Evolutionary conservation across 441 rosid species (phyloP).

Genomic region (Gossypium schwendimanii): DNA sequence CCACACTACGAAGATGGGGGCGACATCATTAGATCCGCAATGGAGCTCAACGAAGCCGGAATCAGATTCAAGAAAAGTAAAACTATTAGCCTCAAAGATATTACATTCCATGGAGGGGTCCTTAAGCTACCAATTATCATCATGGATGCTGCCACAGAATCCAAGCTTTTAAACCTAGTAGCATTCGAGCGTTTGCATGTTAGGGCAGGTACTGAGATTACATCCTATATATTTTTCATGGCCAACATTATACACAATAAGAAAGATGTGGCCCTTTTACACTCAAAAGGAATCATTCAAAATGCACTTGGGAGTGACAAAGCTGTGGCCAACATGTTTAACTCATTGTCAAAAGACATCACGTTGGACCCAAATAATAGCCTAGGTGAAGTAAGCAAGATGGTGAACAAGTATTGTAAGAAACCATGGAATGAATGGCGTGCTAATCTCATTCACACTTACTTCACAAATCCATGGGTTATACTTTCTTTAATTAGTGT

Average conservation of each 20-base stretch:
- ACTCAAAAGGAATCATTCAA: constrained; percentile 34
- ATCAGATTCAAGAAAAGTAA: constrained; percentile 32
- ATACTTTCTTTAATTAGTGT: constrained; percentile 27
- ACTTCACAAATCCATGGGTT: constrained; percentile 41
- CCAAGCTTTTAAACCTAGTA: constrained; percentile 34
- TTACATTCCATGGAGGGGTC: constrained; percentile 29
- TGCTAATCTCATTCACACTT: constrained; percentile 32
- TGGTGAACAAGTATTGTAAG: constrained; percentile 24
- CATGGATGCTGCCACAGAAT: constrained; percentile 36
- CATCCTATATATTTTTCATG: constrained; percentile 30
- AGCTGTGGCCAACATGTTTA: constrained; percentile 40
- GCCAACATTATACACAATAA: constrained; percentile 30
- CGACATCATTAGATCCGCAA: constrained; percentile 33
- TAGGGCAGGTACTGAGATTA: constrained; percentile 37
- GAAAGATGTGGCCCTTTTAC: constrained; percentile 34
- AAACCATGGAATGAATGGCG: constrained; percentile 37
- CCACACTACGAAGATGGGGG: background rate
- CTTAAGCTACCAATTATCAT: constrained; percentile 30
- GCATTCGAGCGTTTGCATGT: constrained; percentile 42
- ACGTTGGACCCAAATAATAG: constrained; percentile 26
- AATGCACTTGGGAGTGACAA: constrained; percentile 36
- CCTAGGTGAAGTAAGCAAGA: constrained; percentile 16
- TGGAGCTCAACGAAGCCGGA: constrained; percentile 36
- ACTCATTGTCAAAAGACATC: constrained; percentile 29
- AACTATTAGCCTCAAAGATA: constrained; percentile 32